Evolutionary conservation across 371 early-diverging fungal species (phyloP), one percentile per base, ranked within the genome.

Genomic region (Umbelopsis sp.): DNA sequence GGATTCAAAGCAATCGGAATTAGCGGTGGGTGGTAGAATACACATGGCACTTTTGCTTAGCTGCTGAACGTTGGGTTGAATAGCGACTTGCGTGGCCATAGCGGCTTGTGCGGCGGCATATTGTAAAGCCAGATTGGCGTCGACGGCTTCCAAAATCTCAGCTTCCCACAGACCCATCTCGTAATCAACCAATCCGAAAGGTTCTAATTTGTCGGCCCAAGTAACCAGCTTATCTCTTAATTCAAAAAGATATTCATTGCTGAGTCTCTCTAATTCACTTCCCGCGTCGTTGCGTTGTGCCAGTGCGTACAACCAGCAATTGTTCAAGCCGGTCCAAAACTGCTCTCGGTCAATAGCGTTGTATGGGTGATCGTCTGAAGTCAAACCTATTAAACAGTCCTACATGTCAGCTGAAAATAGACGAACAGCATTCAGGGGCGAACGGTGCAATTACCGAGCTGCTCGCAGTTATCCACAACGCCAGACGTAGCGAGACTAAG

Each of bases 91-190:
- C 4, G 57, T 32, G 22, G 57, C 57, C 57, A 57, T 57, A n/a
- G 35, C 57, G 14, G 57, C 57, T 35, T 57, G 57, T 3, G 57
- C 57, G 7, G 57, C 57, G 16, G 57, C 57, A 35, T 57, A 50
- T 37, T 53, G 67, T 10, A 50, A 20, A 14, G 78, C 78, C 7
- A 83, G 63, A 25, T 81, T 89, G 53, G 84, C 79, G 70, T 90
- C 88, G 35, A 94, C 85, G 10, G 91, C 85, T 38, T 92, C 89
- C 44, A 93, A 73, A 52, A 94, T 91, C 57, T 93, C 93, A 18
- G 86, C 81, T 71, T 93, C 94, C 92, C 92, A 93, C 71, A 92
- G 90, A 6, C 95, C 95, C 84, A 93, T 88, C 70, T 93, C 92
- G 76, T 94, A 94, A 74, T 94, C 93, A 29, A 94, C 93, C 25